These are phyloP conservation scores for Trichoderma sp. DNA, from an alignment of 2,329 filamentous ascomycete genomes.

Conservation along the genomic window DNA sequence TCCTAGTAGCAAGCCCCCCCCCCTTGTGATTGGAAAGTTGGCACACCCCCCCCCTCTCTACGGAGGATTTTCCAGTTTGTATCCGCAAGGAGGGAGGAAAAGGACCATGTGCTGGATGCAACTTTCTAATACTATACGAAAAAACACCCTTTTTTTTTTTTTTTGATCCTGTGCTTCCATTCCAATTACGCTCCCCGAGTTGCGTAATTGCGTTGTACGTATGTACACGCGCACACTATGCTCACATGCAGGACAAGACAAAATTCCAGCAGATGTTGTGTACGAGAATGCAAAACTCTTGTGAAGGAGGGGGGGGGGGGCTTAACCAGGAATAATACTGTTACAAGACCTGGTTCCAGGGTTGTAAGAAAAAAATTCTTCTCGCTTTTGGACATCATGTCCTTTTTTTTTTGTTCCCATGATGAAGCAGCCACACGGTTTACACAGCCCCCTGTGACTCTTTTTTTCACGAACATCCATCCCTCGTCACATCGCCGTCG, in stretches of 20 bases:
- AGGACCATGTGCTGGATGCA: not conserved
- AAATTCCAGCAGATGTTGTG: not conserved
- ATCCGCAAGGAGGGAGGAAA: not conserved
- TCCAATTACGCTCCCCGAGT: not conserved
- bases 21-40: not conserved
- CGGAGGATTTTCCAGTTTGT: not conserved
- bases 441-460: not conserved
- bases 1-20: not conserved
- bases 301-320: not conserved
- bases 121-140: not conserved
- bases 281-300: too few relatives aligned
- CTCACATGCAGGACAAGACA: not conserved
- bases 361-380: too few relatives aligned
- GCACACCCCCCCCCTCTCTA: not conserved
- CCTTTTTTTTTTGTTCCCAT: not conserved
- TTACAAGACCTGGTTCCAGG: not conserved
- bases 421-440: not conserved
- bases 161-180: not conserved
- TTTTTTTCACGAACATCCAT: not conserved
- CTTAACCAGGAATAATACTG: not conserved
- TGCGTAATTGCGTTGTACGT: not conserved
- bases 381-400: not conserved
- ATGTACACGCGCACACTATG: not conserved
- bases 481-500: not conserved
- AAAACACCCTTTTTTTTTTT: not conserved